Evolutionary conservation across 2,329 filamentous ascomycete genomes (phyloP), one percentile per base, ranked within the genome.

Genomic region (Neobulgaria alba): DNA sequence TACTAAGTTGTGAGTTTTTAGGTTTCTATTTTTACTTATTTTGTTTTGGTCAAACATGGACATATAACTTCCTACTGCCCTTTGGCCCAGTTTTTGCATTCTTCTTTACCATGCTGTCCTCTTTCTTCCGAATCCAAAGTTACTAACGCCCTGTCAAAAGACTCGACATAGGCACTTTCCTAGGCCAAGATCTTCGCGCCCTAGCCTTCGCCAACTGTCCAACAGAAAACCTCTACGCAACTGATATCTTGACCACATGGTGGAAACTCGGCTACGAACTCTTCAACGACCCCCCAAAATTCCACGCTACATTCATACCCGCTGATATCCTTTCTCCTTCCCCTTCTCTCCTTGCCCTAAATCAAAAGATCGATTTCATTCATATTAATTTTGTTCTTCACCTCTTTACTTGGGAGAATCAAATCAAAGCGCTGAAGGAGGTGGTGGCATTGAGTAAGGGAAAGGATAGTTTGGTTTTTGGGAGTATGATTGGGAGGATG

Each of bases 121-220:
- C 23, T 26, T 26, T 26, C 23, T 12, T 26, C 12, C 23, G 12
- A 26, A 26, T 26, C 23, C 7, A 26, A 26, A 26, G 23, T 26
- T 7, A 26, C 23, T 26, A 26, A 26, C 23, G 12, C 12, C 23
- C 7, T 7, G 12, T 26, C 23, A 7, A 7, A 7, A 26, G 23
- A 15, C 5, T 41, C 21, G 38, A 41, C 5, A 10, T 41, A 3
- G 38, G 38, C 14, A 29, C 16, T 5, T 40, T 33, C 15, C 26
- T 33, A n/a, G 30, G 31, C 7, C 38, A 41, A 23, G 38, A 41
- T 30, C 18, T 41, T 7, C 20, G 29, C 12, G 32, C 12, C 18
- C 20, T 26, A 8, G 38, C 16, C 15, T 14, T 18, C 10, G 32
- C 32, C 15, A 3, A 3, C 7, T 26, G 23, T 12, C 26, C 26